Percentiles rank a stretch among this genome's conserved stretches.
These are phyloP conservation scores for Punica granatum DNA, from an alignment of 345 rosid genomes.

Conservation along the genomic window DNA sequence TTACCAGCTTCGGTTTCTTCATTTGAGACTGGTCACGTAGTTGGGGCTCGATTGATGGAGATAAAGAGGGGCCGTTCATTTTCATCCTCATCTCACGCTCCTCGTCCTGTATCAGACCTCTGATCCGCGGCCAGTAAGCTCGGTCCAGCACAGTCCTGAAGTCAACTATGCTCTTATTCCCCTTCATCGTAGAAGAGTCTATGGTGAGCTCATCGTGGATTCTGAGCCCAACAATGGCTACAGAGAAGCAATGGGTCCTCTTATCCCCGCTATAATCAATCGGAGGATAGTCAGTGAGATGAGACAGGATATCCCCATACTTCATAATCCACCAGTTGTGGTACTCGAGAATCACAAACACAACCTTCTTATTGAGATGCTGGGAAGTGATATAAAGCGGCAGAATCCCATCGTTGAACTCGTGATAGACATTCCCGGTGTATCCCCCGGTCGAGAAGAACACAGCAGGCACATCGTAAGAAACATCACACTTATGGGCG, in stretches of 20 bases:
- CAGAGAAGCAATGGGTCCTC: slow-evolving; percentile 73
- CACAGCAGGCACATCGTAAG: slow-evolving; percentile 60
- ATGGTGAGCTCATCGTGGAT: slow-evolving; percentile 72
- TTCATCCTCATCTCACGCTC: slow-evolving; percentile 29
- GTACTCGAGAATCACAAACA: slow-evolving; percentile 75
- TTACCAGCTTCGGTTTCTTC: slow-evolving; percentile 53
- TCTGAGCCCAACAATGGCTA: slow-evolving; percentile 63
- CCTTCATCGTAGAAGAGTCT: slow-evolving; percentile 32
- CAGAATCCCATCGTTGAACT: slow-evolving; percentile 75
- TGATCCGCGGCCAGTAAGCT: slow-evolving; percentile 50
- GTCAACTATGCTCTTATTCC: slow-evolving; percentile 43
- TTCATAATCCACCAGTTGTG: slow-evolving; percentile 80
- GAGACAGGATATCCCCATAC: slow-evolving; percentile 54
- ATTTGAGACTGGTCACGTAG: slow-evolving; percentile 4
- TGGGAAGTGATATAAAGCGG: slow-evolving; percentile 77
- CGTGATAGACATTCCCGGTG: slow-evolving; percentile 76
- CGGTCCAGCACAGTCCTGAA: slow-evolving; percentile 50
- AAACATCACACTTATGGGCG: slow-evolving; percentile 40
- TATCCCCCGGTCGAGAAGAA: slow-evolving; percentile 85
- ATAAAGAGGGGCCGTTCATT: slow-evolving; percentile 13
- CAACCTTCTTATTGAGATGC: slow-evolving; percentile 56
- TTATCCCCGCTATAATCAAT: slow-evolving; percentile 55
- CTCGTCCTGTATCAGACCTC: slow-evolving; percentile 38
- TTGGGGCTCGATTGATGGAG: slow-evolving; percentile 15
- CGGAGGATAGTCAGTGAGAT: slow-evolving; percentile 43